Base-by-base conservation (phyloP, 495 filamentous ascomycete species). In the Trichocladium uniseriatum region DNA sequence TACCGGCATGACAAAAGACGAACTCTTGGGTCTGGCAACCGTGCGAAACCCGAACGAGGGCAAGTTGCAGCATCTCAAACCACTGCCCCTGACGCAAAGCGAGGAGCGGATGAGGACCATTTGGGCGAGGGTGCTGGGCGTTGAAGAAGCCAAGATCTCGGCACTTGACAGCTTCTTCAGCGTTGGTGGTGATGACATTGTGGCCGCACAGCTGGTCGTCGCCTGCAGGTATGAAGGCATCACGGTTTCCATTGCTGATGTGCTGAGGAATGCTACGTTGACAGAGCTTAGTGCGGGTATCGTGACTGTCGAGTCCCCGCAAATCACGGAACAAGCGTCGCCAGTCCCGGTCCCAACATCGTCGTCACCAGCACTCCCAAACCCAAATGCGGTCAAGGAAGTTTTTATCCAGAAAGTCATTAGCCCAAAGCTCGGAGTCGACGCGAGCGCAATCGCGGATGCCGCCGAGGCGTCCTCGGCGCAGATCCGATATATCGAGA, bases 401-500 rank as follows among this genome's bases (percentile, higher is more conserved):
- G 59, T 59, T n/a, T 55, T 62, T 16, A 53, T 63, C 27, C 49
- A 56, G 40, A 54, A 60, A 28, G 54, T 63, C 27, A 63, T 69
- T n/a, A 66, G 59, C 1, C 62, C 66, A 11, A 65, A 58, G 38
- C 45, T 72, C 24, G 67, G 61, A 0, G 59, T 67, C 0, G 64
- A 72, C 20, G 51, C 45, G 1, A 56, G 56, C 38, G 43, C 58
- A 1, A 65, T 75, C 45, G 65, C 65, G 44, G 70, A 71, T 39
- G 65, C 64, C 9, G 65, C 68, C 6, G 68, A 72, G 49, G 67
- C 70, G 16, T 65, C 71, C 1, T 63, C 67, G 1, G 55, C 67
- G 2, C 71, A 75, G 55, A 67, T 70, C 27, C 60, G 62, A 36
- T 66, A 66, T 49, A 61, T 75, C 35, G 71, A 75, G 60, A 69